Conservation (phyloP, 139 green algal genomes). For the Marvania coccoides region DNA sequence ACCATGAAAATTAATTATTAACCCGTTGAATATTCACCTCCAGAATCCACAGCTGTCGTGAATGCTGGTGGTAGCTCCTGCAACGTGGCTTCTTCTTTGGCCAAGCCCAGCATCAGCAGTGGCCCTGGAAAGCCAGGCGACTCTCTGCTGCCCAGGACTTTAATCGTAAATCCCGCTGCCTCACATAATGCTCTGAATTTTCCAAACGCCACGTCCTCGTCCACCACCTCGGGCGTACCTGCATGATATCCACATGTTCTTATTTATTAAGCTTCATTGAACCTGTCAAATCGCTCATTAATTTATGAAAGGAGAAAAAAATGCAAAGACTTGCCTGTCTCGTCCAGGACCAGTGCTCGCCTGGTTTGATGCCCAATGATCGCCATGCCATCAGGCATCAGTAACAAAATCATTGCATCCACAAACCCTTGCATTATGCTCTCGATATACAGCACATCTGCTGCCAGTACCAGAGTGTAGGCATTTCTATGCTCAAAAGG, state of each 20-base stretch:
- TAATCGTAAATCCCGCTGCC: background rate
- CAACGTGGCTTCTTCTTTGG: too few relatives aligned
- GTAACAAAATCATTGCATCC: background rate
- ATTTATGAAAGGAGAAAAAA: too few relatives aligned
- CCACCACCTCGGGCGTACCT: background rate
- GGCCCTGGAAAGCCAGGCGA: background rate
- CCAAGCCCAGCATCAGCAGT: background rate
- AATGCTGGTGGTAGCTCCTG: too few relatives aligned
- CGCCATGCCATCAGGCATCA: background rate
- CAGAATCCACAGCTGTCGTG: too few relatives aligned
- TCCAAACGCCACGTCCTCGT: constrained; percentile 1
- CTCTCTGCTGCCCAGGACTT: background rate
- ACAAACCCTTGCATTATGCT: background rate
- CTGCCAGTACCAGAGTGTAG: background rate
- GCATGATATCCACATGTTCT: too few relatives aligned
- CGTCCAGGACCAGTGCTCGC: background rate
- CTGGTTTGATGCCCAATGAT: constrained; percentile 5
- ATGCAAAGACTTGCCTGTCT: too few relatives aligned
- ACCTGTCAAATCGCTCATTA: too few relatives aligned
- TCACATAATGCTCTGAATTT: background rate
- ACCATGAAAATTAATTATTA: too few relatives aligned
- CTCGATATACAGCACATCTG: background rate
- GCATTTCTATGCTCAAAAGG: background rate
- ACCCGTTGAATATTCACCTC: too few relatives aligned
- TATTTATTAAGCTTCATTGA: too few relatives aligned